Conservation (phyloP, 78 protist species). For the Dictyostelium brefeldianum region DNA sequence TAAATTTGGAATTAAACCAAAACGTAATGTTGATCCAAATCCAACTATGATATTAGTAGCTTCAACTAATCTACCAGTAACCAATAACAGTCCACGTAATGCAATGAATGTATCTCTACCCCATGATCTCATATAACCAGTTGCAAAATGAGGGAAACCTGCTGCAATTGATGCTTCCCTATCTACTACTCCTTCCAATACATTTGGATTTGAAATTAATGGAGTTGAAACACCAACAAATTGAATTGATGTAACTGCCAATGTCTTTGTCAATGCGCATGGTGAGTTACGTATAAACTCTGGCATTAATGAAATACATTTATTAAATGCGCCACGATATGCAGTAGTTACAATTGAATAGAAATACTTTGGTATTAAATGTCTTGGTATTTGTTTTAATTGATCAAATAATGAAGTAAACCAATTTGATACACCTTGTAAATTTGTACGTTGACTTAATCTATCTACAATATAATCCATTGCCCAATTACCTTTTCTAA, state of each 20-base stretch:
- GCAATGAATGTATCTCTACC: slow-evolving; percentile 94
- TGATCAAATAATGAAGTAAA: slow-evolving; percentile 8
- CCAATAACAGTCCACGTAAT: slow-evolving; percentile 87
- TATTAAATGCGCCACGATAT: slow-evolving; percentile 22
- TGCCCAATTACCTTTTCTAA: slow-evolving; percentile 92
- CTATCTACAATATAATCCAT: slow-evolving; percentile 79
- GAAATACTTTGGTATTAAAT: slow-evolving; percentile 81
- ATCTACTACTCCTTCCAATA: slow-evolving; percentile 31
- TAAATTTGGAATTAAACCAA: slow-evolving; percentile 97
- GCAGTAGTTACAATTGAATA: slow-evolving; percentile 16
- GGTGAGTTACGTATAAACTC: background rate
- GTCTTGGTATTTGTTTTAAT: slow-evolving; percentile 71
- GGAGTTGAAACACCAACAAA: slow-evolving; percentile 75
- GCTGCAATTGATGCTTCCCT: slow-evolving; percentile 90
- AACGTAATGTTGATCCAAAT: slow-evolving; percentile 85
- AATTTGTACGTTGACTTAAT: slow-evolving; percentile 6
- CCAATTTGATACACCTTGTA: slow-evolving; percentile 35
- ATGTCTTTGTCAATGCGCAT: slow-evolving; percentile 5
- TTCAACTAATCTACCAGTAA: slow-evolving; percentile 84
- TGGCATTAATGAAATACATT: slow-evolving; percentile 52
- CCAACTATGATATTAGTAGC: slow-evolving; percentile 88
- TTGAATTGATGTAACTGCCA: slow-evolving; percentile 83
- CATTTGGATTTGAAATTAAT: slow-evolving; percentile 49
- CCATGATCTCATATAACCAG: slow-evolving; percentile 95
- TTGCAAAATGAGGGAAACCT: slow-evolving; percentile 96